Conservation (phyloP, 768 basidiomycete genomes). For the Russula ochroleuca region DNA sequence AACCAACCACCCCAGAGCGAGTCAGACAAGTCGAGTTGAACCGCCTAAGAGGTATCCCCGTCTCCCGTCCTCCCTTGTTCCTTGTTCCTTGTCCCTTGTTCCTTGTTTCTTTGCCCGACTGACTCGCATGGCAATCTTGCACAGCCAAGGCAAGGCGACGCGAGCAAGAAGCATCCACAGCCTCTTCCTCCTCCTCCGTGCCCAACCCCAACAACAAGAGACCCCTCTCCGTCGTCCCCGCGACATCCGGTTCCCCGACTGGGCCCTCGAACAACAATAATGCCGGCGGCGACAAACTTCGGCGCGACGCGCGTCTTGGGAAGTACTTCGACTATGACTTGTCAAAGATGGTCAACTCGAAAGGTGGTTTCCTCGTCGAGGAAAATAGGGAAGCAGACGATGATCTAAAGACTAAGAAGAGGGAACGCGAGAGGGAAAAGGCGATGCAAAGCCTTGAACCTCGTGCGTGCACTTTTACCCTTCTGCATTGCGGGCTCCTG, state of each 20-base stretch:
- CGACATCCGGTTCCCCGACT: slow-evolving; percentile 59
- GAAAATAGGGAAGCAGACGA: slow-evolving; percentile 82
- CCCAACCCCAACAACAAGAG: slow-evolving; percentile 73
- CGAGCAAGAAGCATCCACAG: slow-evolving; percentile 52
- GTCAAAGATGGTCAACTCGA: slow-evolving; percentile 94
- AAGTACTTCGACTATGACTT: slow-evolving; percentile 97
- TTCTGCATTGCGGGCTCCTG: neutral
- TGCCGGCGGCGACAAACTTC: slow-evolving; percentile 46
- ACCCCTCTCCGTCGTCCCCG: slow-evolving; percentile 54
- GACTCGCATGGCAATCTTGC: neutral
- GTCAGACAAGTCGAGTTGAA: slow-evolving; percentile 72
- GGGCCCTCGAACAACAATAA: slow-evolving; percentile 36
- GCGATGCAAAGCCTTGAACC: slow-evolving; percentile 72
- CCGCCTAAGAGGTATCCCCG: slow-evolving; percentile 58
- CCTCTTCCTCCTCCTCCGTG: slow-evolving; percentile 48
- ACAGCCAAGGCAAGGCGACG: slow-evolving; percentile 74
- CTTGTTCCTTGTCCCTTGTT: neutral
- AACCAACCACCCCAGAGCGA: slow-evolving; percentile 63
- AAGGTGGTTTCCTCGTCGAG: slow-evolving; percentile 92
- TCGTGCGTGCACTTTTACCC: slow-evolving; percentile 44
- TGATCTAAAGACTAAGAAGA: slow-evolving; percentile 68
- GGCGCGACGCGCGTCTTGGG: slow-evolving; percentile 74
- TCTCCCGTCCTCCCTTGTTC: too few relatives aligned
- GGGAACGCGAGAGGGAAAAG: slow-evolving; percentile 74
- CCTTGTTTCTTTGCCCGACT: neutral